Base-by-base conservation (phyloP, 805 yeast species). In the Yarrowia porcina region DNA sequence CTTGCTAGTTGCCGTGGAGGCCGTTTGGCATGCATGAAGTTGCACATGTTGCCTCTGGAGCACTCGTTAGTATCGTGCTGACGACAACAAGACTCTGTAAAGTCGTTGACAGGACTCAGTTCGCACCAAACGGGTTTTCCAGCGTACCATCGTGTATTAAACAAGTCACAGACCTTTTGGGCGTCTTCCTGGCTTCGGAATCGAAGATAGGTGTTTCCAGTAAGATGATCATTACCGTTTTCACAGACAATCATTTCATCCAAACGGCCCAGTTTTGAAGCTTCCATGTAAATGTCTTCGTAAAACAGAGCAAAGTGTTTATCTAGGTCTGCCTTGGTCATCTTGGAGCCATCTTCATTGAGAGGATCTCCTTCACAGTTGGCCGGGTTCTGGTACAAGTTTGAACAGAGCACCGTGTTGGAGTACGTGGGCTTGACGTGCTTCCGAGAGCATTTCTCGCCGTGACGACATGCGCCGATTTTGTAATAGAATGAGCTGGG, bases 391-490 rank as follows among this genome's bases (percentile, higher is more conserved):
- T 82, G 83, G 69, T 84, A 88, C 50, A 90, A 69, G 69, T 87
- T 86, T 17, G 86, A 78, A 63, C 88, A 78, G 52, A 88, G 76
- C 1, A 91, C 79, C 0, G 93, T 87, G 62, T 79, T 77, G 0
- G 96, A 87, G 41, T 77, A 73, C 8, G 77, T 73, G 1, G 97
- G 97, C 67, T 81, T 81, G 20, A 81, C 77, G 72, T 91, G 79
- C 63, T 80, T 80, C 69, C 93, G 78, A 9, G 90, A 85, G 69
- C 98, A 92, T 68, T 86, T 87, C 64, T 86, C 91, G 0, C 97
- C 97, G 72, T 92, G 97, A 65, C 97, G 80, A 70, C 98, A 92
- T 0, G 97, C 96, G 0, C 98, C 98, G 30, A 90, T 89, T 71
- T 87, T 89, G 66, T 81, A 78, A 71, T 85, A 90, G 71, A 91